Percentiles rank a stretch among this genome's conserved stretches.
These are phyloP conservation scores for Aechmea fasciata DNA, from an alignment of 176 grass and related monocot species.

Conservation along the genomic window DNA sequence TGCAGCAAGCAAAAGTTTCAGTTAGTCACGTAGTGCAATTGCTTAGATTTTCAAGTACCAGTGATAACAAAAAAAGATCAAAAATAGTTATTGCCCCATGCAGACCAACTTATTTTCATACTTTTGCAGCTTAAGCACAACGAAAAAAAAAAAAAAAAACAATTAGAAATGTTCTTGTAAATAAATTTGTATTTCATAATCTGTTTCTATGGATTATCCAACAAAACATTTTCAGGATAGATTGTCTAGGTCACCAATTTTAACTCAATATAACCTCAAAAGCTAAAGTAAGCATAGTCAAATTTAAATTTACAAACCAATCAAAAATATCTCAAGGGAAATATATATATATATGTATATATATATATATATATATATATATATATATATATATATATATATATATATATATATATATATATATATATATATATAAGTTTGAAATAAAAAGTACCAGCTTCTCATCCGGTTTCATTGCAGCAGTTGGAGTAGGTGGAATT, in stretches of 20 bases:
- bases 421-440: no score
- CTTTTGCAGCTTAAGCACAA: no score
- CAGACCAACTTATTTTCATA: no score
- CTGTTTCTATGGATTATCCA: no score
- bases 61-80: constrained; percentile 10
- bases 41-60: background rate
- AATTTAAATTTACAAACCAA: background rate
- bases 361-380: no score
- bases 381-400: no score
- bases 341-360: no score
- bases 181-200: no score
- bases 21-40: constrained; percentile 6
- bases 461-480: constrained; percentile 62
- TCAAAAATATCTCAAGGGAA: background rate
- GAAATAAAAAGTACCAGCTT: constrained; percentile 49
- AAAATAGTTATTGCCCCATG: constrained; percentile 2
- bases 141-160: no score
- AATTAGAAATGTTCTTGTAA: background rate
- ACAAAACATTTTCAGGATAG: background rate
- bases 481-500: constrained; percentile 77
- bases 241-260: background rate
- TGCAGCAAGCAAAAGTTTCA: constrained; percentile 6
- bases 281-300: background rate
- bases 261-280: background rate
- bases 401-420: no score